Conservation (phyloP, 768 basidiomycete species). For the Serendipita sp. region DNA sequence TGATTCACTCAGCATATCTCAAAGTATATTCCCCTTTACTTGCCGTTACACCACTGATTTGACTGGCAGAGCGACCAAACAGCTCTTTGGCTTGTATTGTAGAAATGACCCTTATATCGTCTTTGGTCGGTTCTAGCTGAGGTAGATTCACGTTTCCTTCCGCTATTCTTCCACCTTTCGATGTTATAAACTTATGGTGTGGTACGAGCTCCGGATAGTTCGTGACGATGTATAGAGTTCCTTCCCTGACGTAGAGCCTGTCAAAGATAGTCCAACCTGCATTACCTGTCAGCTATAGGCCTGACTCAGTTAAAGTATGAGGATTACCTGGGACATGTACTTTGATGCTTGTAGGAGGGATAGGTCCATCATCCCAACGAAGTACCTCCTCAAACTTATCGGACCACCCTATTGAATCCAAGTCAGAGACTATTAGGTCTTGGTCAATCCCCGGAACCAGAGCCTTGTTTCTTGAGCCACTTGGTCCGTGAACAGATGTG, state of each 20-base stretch:
- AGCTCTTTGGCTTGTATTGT: constrained; percentile 46
- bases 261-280: constrained; percentile 86
- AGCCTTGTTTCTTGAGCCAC: not conserved
- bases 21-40: constrained; percentile 21
- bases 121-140: constrained; percentile 54
- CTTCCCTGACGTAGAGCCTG: constrained; percentile 64
- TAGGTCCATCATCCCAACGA: not conserved
- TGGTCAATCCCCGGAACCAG: not conserved
- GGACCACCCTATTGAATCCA: too few relatives aligned
- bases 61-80: constrained; percentile 56
- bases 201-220: constrained; percentile 55
- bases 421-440: too few relatives aligned
- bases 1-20: not conserved
- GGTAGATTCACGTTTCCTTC: constrained; percentile 40
- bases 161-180: constrained; percentile 44
- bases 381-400: not conserved
- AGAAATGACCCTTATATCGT: constrained; percentile 63
- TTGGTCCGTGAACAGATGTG: not conserved
- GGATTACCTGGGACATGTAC: constrained; percentile 8
- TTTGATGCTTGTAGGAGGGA: not conserved
- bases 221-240: constrained; percentile 67
- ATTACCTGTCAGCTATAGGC: not conserved
- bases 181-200: constrained; percentile 49
- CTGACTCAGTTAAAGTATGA: not conserved
- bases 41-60: constrained; percentile 57